These are phyloP conservation scores for Marasmius tenuissimus DNA, from an alignment of 1,284 basidiomycete species.

Conservation along the genomic window DNA sequence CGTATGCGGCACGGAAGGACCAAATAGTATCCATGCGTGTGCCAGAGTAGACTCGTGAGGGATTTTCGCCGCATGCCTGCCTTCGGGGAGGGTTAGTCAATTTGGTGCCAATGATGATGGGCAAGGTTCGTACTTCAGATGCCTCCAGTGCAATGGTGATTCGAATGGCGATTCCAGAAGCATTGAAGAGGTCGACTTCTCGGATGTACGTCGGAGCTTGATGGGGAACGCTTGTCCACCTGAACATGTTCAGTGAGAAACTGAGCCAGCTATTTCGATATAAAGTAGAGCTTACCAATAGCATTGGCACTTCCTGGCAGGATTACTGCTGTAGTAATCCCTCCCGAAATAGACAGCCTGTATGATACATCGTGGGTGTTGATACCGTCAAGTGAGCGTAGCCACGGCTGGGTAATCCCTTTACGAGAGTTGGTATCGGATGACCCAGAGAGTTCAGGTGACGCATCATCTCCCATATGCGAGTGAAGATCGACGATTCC, in stretches of 20 bases:
- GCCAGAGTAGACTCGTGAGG: slow-evolving; percentile 33
- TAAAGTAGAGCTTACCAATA: slow-evolving; percentile 40
- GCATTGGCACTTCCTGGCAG: slow-evolving; percentile 57
- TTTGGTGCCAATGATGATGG: not conserved
- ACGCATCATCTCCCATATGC: slow-evolving; percentile 67
- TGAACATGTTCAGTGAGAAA: slow-evolving; percentile 15
- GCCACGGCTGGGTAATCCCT: slow-evolving; percentile 17
- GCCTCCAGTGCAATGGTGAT: slow-evolving; percentile 52
- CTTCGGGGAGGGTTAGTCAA: slow-evolving; percentile 18
- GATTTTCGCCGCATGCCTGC: slow-evolving; percentile 37
- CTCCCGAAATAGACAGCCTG: slow-evolving; percentile 43
- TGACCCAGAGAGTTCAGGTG: slow-evolving; percentile 53
- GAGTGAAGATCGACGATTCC: slow-evolving; percentile 77
- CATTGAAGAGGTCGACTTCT: slow-evolving; percentile 56
- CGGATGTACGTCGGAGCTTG: slow-evolving; percentile 56
- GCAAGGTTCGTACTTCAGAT: slow-evolving; percentile 51
- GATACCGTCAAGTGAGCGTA: slow-evolving; percentile 38
- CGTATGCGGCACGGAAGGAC: slow-evolving; percentile 37
- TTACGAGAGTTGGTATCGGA: slow-evolving; percentile 49
- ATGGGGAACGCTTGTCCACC: slow-evolving; percentile 69
- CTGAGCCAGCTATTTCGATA: not conserved
- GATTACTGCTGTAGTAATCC: slow-evolving; percentile 44
- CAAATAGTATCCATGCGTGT: slow-evolving; percentile 27
- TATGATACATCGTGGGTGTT: slow-evolving; percentile 54
- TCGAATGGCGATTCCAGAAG: slow-evolving; percentile 58